phyloP scores from a whole-genome alignment of 768 basidiomycete genomes.

The Tulasnella sp. region DNA sequence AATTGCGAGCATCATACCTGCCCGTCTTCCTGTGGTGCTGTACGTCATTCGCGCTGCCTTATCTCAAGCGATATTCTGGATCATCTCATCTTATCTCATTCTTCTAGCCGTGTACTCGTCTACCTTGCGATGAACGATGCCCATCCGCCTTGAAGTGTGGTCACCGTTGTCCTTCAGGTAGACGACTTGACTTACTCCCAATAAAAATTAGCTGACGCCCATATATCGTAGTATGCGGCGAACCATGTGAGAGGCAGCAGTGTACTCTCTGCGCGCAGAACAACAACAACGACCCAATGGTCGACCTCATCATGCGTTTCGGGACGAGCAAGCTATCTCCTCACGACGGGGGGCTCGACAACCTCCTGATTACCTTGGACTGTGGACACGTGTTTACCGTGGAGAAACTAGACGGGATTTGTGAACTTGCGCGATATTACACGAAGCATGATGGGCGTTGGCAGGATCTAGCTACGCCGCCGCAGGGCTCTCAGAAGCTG shows the following conservation, averaged over 20 bases:
- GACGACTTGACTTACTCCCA: conserved; percentile 12
- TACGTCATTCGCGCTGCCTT: conserved; percentile 29
- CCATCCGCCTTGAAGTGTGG: conserved; percentile 39
- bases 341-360: conserved; percentile 32
- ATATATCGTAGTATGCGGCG: conserved; percentile 46
- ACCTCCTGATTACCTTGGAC: conserved; percentile 46
- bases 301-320: conserved; percentile 46
- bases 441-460: conserved; percentile 32
- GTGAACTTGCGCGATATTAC: conserved; percentile 43
- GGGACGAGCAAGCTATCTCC: conserved; percentile 34
- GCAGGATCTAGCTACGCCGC: conserved; percentile 34
- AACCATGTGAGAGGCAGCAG: conserved; percentile 43
- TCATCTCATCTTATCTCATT: no score
- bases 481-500: conserved; percentile 30
- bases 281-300: conserved; percentile 33
- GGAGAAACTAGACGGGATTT: conserved; percentile 58
- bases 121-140: conserved; percentile 54
- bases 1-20: conserved; percentile 44
- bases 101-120: conserved; percentile 49
- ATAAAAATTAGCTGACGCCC: neutral
- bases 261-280: conserved; percentile 42
- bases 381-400: conserved; percentile 61
- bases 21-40: conserved; percentile 56
- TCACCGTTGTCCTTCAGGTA: conserved; percentile 57
- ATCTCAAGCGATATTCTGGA: neutral